phyloP scores from a whole-genome alignment of 2,329 filamentous ascomycete genomes.

The Microsporum audouinii region DNA sequence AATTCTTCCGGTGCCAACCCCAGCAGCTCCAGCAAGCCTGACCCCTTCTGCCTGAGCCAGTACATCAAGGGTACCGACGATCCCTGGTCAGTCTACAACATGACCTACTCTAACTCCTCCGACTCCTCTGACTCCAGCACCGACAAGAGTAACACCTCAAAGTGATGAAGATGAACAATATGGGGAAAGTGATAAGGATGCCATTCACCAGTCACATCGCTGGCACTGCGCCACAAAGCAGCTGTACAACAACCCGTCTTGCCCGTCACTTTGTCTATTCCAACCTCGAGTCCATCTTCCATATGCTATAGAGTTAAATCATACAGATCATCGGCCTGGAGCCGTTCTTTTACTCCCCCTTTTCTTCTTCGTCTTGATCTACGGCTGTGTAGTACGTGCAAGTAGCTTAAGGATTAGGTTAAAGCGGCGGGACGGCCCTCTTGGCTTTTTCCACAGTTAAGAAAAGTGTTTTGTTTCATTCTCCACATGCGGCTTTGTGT shows the following conservation, averaged over 20 bases:
- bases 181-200: background rate
- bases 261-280: background rate
- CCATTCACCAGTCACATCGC: background rate
- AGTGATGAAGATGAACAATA: background rate
- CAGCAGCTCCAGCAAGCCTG: background rate
- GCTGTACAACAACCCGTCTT: background rate
- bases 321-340: background rate
- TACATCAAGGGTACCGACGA: background rate
- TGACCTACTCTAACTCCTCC: background rate
- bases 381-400: too few relatives aligned
- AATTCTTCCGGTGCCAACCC: background rate
- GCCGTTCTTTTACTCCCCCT: too few relatives aligned
- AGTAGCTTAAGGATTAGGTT: too few relatives aligned
- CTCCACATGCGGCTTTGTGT: too few relatives aligned
- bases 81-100: background rate
- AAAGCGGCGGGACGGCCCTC: too few relatives aligned
- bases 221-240: background rate
- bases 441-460: too few relatives aligned
- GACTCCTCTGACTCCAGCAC: background rate
- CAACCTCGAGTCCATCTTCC: background rate
- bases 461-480: too few relatives aligned
- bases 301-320: background rate
- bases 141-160: background rate
- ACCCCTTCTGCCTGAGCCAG: background rate
- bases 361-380: too few relatives aligned